Conservation (phyloP, 768 basidiomycete genomes). For the Podaxis rugospora region DNA sequence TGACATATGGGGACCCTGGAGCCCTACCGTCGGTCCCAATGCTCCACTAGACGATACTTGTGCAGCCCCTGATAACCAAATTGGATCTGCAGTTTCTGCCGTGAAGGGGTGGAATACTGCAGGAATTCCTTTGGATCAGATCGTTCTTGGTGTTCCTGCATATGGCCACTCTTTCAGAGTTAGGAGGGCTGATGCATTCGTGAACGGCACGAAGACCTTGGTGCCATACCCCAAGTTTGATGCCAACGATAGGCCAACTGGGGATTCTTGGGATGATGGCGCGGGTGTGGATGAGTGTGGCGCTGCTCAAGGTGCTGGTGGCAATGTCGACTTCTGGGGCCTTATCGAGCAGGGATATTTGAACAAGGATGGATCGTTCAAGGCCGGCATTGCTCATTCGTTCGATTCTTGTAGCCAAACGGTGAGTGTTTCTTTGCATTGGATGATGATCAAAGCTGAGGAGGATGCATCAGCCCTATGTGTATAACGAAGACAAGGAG, state of each 20-base stretch:
- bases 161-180: slow-evolving; percentile 83
- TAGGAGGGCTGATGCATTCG: slow-evolving; percentile 36
- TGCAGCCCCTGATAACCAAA: slow-evolving; percentile 48
- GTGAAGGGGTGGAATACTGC: slow-evolving; percentile 70
- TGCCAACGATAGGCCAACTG: slow-evolving; percentile 40
- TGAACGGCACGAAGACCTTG: slow-evolving; percentile 33
- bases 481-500: slow-evolving; percentile 35
- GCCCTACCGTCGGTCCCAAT: slow-evolving; percentile 72
- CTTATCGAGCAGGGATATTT: slow-evolving; percentile 56
- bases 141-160: slow-evolving; percentile 78
- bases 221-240: slow-evolving; percentile 53
- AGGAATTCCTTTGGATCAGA: slow-evolving; percentile 61
- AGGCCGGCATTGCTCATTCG: slow-evolving; percentile 43
- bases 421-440: slow-evolving; percentile 33
- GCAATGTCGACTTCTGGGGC: slow-evolving; percentile 62
- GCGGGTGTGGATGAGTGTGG: slow-evolving; percentile 58
- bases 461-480: slow-evolving; percentile 31
- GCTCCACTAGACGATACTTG: slow-evolving; percentile 85
- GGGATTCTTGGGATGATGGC: slow-evolving; percentile 60
- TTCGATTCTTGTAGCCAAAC: slow-evolving; percentile 73
- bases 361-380: slow-evolving; percentile 39
- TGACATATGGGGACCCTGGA: slow-evolving; percentile 65
- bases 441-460: not conserved
- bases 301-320: slow-evolving; percentile 40
- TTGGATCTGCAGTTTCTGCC: slow-evolving; percentile 73